Evolutionary conservation across 2,329 filamentous ascomycete genomes (phyloP).

Genomic region (Didymella lethalis): DNA sequence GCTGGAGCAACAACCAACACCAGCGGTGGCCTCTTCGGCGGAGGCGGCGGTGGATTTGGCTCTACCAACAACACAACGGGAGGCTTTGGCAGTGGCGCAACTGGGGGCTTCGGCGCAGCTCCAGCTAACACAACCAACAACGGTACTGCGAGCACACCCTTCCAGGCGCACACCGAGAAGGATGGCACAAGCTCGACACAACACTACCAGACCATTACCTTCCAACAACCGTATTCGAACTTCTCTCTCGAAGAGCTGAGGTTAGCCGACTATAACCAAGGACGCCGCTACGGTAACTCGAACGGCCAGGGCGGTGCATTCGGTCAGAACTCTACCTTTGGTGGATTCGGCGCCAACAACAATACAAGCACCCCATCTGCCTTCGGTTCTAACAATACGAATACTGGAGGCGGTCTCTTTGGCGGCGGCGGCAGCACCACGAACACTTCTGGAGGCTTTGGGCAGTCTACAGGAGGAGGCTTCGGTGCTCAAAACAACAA

Average conservation of each 20-base stretch:
- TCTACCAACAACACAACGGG: slow-evolving; percentile 26
- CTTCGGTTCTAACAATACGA: slow-evolving; percentile 57
- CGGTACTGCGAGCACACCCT: slow-evolving; percentile 72
- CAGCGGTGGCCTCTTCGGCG: slow-evolving; percentile 41
- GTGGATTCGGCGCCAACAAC: slow-evolving; percentile 54
- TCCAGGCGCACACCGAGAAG: slow-evolving; percentile 75
- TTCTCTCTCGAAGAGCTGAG: slow-evolving; percentile 78
- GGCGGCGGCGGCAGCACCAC: slow-evolving; percentile 49
- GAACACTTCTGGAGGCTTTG: slow-evolving; percentile 44
- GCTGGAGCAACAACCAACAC: slow-evolving; percentile 34
- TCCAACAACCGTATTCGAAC: slow-evolving; percentile 82
- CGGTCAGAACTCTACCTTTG: slow-evolving; percentile 69
- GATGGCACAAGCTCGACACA: slow-evolving; percentile 65
- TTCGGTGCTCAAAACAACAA: slow-evolving; percentile 38
- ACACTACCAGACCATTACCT: slow-evolving; percentile 80
- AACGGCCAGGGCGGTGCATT: slow-evolving; percentile 85
- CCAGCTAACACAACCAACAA: slow-evolving; percentile 48
- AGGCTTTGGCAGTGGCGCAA: slow-evolving; percentile 35
- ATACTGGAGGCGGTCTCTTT: slow-evolving; percentile 55
- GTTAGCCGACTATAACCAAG: slow-evolving; percentile 86
- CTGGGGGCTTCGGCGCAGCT: slow-evolving; percentile 44
- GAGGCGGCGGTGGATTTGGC: slow-evolving; percentile 43
- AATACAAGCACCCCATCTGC: slow-evolving; percentile 50
- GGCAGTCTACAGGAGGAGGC: slow-evolving; percentile 41
- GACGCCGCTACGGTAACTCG: slow-evolving; percentile 81